Conservation (phyloP, 306 rosid species). For the Malus sylvestris region DNA sequence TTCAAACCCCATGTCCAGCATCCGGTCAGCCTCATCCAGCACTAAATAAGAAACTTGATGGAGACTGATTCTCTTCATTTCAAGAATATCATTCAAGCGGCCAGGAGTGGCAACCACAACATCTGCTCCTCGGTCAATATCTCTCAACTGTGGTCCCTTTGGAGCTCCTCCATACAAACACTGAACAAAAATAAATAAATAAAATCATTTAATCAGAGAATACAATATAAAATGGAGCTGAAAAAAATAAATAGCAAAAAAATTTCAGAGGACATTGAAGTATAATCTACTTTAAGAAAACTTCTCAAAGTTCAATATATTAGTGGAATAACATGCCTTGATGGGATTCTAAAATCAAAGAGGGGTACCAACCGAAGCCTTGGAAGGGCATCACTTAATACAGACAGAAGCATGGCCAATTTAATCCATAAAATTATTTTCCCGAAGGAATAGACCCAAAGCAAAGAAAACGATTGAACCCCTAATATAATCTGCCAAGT, state of each 20-base stretch:
- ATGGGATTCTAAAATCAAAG: too few relatives aligned
- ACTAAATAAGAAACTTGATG: constrained; percentile 91
- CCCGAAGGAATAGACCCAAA: neutral
- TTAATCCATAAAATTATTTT: too few relatives aligned
- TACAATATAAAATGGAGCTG: neutral
- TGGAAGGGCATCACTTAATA: too few relatives aligned
- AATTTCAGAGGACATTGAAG: too few relatives aligned
- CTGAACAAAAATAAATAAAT: constrained; percentile 13
- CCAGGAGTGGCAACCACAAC: constrained; percentile 99
- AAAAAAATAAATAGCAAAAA: neutral
- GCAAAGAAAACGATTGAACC: too few relatives aligned
- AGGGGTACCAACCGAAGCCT: too few relatives aligned
- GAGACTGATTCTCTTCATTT: constrained; percentile 89
- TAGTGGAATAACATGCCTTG: too few relatives aligned
- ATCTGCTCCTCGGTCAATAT: constrained; percentile 85
- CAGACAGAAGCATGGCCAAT: too few relatives aligned
- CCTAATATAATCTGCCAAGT: too few relatives aligned
- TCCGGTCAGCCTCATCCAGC: constrained; percentile 96
- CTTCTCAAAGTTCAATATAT: too few relatives aligned
- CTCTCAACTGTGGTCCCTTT: constrained; percentile 97
- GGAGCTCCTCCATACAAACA: constrained; percentile 99
- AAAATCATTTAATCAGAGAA: neutral
- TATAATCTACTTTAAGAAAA: too few relatives aligned
- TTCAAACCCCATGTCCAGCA: constrained; percentile 99
- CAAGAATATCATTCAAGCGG: constrained; percentile 97